Evolutionary conservation across 2,329 filamentous ascomycete species (phyloP), one percentile per base, ranked within the genome.

Genomic region (Mycosphaerella arachidis): DNA sequence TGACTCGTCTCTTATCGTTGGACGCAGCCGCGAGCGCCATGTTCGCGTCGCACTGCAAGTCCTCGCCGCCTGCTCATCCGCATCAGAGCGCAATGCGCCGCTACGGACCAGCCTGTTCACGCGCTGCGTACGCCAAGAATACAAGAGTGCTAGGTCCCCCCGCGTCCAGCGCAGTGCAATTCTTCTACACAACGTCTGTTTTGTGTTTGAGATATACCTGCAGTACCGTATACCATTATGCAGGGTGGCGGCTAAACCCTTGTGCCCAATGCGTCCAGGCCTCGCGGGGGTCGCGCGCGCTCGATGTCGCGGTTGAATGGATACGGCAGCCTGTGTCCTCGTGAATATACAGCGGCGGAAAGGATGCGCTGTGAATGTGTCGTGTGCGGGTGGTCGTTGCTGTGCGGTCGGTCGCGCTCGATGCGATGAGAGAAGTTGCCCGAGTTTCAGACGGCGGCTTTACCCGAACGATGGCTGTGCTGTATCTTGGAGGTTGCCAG

Each of bases 1-100:
- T 99, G 77, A 97, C 94, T 82, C 94, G 79, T 73, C 80, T 81
- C 72, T 78, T 78, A 71, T 81, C 79, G 69, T 78, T 79, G 24
- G 50, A 52, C 67, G 77, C 73, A 64, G 78, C 76, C 68, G 67
- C 66, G 61, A 66, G 63, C 61, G 67, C 67, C 67, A 68, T 68
- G 56, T 58, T 64, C 50, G 29, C 55, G 64, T 62, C 59, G 63
- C 63, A 62, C 64, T 66, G 64, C 64, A 61, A 48, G 55, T 56
- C 57, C 48, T 57, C 52, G 53, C 60, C 55, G 56, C 61, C 63
- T 56, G 55, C 58, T 60, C 64, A 66, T 66, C 63, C 64, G 64
- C 60, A 54, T 57, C 58, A 56, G 48, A 54, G 56, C 62, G 60
- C 46, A 55, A 60, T 62, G 64, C 58, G 60, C 60, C 60, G 57